Conservation (phyloP, 2,329 filamentous ascomycete species). For the Aureobasidium uvarum region DNA sequence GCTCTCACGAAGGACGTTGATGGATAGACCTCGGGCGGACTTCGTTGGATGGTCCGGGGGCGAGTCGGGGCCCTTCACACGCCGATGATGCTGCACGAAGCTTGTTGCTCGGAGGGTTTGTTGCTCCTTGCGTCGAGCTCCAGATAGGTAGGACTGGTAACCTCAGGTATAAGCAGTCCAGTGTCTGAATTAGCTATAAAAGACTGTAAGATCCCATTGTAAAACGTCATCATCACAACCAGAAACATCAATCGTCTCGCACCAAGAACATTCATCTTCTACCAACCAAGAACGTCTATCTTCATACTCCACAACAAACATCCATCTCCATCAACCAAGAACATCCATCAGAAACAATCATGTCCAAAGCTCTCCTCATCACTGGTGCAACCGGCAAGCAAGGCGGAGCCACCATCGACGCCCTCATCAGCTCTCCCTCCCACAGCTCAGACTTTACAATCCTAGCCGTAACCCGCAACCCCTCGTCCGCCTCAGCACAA, state of each 20-base stretch:
- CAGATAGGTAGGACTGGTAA: not conserved
- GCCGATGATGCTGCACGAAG: not conserved
- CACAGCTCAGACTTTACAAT: constrained; percentile 48
- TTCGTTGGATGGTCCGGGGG: not conserved
- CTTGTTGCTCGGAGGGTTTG: not conserved
- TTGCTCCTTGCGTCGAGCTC: not conserved
- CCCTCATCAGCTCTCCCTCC: constrained; percentile 41
- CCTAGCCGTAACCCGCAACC: constrained; percentile 60
- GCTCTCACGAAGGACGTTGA: not conserved
- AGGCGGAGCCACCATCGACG: constrained; percentile 46
- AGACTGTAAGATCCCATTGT: not conserved
- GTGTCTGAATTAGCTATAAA: not conserved
- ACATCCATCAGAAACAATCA: not conserved
- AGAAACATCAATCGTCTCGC: not conserved
- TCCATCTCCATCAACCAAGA: not conserved
- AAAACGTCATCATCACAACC: not conserved
- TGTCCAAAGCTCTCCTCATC: constrained; percentile 40
- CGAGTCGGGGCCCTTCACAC: not conserved
- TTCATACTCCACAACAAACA: not conserved
- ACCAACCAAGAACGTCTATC: not conserved
- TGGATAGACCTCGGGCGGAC: constrained; percentile 13
- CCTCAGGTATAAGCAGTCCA: not conserved
- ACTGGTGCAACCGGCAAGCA: constrained; percentile 51
- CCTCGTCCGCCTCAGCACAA: constrained; percentile 52
- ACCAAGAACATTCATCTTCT: not conserved